A percentile compares a stretch with the other conserved stretches of the same genome.
These are phyloP conservation scores for Inonotus hispidus DNA, from an alignment of 1,284 basidiomycete genomes.

Conservation along the genomic window DNA sequence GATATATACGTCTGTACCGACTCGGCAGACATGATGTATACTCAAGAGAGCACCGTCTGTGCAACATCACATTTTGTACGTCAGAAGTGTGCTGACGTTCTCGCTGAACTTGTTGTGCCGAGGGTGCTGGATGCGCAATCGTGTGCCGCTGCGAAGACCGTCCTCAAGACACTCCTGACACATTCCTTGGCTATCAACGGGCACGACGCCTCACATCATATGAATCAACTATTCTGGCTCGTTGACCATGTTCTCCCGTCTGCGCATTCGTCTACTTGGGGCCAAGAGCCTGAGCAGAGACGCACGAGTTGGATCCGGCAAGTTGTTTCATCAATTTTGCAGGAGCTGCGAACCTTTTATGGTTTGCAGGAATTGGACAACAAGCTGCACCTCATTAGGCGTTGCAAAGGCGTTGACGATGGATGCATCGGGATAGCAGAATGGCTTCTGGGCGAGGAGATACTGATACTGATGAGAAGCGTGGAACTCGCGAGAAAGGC, in stretches of 20 bases:
- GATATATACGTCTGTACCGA: conserved; percentile 55
- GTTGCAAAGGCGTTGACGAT: conserved; percentile 52
- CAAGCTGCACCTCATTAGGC: conserved; percentile 47
- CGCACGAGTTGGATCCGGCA: conserved; percentile 40
- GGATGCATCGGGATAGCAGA: conserved; percentile 58
- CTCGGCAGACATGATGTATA: conserved; percentile 39
- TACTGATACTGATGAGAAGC: conserved; percentile 39
- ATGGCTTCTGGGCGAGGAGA: conserved; percentile 60
- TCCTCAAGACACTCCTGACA: conserved; percentile 51
- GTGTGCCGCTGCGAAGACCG: conserved; percentile 38
- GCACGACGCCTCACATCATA: conserved; percentile 50
- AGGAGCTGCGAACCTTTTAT: conserved; percentile 51
- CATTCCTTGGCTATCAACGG: conserved; percentile 35
- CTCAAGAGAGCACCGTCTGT: conserved; percentile 35
- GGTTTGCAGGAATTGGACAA: conserved; percentile 48
- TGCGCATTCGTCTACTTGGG: conserved; percentile 22
- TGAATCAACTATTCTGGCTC: conserved; percentile 50
- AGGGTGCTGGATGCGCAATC: conserved; percentile 22
- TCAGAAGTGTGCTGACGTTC: conserved; percentile 45
- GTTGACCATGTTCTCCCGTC: conserved; percentile 53
- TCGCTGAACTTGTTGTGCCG: conserved; percentile 38
- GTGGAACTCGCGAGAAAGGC: conserved; percentile 33
- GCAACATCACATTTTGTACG: conserved; percentile 39
- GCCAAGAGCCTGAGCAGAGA: conserved; percentile 26
- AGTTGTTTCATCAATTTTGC: conserved; percentile 52